Evolutionary conservation across 306 rosid species (phyloP), one percentile per base, ranked within the genome.

Genomic region (Cicer pinnatifidum): DNA sequence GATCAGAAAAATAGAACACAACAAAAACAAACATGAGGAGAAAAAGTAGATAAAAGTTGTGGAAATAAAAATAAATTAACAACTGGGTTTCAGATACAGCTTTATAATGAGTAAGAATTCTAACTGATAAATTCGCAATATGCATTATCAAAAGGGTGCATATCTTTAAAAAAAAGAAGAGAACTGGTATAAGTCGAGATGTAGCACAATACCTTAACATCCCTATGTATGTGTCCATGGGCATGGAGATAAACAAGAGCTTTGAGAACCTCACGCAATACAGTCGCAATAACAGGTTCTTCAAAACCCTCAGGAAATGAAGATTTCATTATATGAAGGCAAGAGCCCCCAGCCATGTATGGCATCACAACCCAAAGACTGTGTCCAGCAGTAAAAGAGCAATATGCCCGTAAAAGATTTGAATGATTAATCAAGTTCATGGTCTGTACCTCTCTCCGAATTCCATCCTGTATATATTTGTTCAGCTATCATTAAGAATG

Each of bases 351-450:
- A 46, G 96, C 88, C 98, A 93, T 93, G 82, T 89, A 93, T 71
- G 98, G 98, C 98, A 93, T 93, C 84, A 93, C 98, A 73, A 93
- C 96, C 97, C 98, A 93, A 78, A 93, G 98, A 87, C 75, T 82
- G 84, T 91, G 94, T 62, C 94, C 97, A 78, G 86, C 8, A 48
- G 98, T 88, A 83, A 93, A 93, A 62, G 98, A 93, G 85, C 98
- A 93, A 89, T 91, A 89, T 15, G 98, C 98, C 68, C 73, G 86
- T 78, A 93, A 80, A 63, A 89, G 58, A 88, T 93, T 93, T 70
- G 88, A 86, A 87, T 93, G 98, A 83, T 88, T 81, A 72, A 89
- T 88, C 90, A 93, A 83, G 84, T 69, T 82, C 98, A 93, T 91
- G 28, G 89, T 91, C 39, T 91, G 90, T 45, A 93, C 97, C 87